phyloP scores from a whole-genome alignment of 2,329 filamentous ascomycete genomes.

The Cordyceps javanica region DNA sequence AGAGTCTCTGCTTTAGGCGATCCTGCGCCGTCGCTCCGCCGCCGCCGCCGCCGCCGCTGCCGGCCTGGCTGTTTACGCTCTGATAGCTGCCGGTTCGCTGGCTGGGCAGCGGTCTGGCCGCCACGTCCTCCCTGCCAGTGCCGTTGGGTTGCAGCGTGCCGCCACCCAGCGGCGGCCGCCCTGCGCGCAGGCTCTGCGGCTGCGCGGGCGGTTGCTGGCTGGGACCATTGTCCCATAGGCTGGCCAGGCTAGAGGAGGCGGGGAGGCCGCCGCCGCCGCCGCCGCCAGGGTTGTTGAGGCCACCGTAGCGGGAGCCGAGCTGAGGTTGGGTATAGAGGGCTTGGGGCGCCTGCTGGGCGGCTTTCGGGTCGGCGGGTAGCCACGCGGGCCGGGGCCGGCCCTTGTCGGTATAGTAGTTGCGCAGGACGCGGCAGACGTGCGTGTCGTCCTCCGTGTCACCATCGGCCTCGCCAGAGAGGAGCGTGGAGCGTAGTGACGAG shows the following conservation, averaged over 20 bases:
- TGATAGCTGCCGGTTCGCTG: slow-evolving; percentile 73
- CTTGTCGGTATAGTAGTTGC: slow-evolving; percentile 89
- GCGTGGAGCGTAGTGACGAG: slow-evolving; percentile 60
- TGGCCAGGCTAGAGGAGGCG: slow-evolving; percentile 34
- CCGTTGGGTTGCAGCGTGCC: slow-evolving; percentile 11
- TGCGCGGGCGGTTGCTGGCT: slow-evolving; percentile 22
- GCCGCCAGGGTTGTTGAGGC: slow-evolving; percentile 31
- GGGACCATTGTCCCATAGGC: slow-evolving; percentile 49
- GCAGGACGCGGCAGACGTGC: slow-evolving; percentile 87
- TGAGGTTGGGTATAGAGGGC: slow-evolving; percentile 45
- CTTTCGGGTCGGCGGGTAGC: slow-evolving; percentile 85
- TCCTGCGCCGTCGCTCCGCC: slow-evolving; percentile 65
- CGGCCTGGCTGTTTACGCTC: slow-evolving; percentile 30
- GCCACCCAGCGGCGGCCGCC: slow-evolving; percentile 14
- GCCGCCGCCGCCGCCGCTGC: slow-evolving; percentile 26
- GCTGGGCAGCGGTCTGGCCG: slow-evolving; percentile 60
- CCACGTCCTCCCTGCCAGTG: slow-evolving; percentile 31
- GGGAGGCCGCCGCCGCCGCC: slow-evolving; percentile 11
- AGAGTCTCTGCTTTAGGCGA: slow-evolving; percentile 71
- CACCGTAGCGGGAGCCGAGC: slow-evolving; percentile 50
- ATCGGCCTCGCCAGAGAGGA: slow-evolving; percentile 60
- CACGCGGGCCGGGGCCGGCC: slow-evolving; percentile 74
- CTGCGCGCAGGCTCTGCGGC: slow-evolving; percentile 28
- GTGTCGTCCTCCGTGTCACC: slow-evolving; percentile 83
- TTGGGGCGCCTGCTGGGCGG: slow-evolving; percentile 47